Percentiles rank a stretch among this genome's conserved stretches.
phyloP scores from a whole-genome alignment of 441 rosid genomes.

The Erodium trifolium region DNA sequence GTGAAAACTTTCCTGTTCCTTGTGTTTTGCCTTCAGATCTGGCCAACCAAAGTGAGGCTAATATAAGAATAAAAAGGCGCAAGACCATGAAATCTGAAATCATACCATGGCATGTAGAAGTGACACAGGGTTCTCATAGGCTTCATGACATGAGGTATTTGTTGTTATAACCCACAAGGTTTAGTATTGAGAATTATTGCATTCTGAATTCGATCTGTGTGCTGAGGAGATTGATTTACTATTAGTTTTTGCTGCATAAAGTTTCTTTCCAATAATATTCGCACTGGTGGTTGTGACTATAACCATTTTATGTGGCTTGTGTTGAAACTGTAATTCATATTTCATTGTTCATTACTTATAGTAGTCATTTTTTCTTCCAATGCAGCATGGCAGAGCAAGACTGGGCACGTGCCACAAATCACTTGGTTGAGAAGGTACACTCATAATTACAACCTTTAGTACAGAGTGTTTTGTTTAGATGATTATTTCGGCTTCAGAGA shows the following conservation, averaged over 20 bases:
- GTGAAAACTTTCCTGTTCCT: too few species aligned
- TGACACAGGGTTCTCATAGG: slow-evolving; percentile 31
- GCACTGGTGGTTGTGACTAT: neutral
- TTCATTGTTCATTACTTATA: slow-evolving; percentile 5
- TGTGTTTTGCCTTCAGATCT: slow-evolving; percentile 12
- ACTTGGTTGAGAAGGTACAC: slow-evolving; percentile 66
- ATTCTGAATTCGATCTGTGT: neutral
- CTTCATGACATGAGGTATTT: slow-evolving; percentile 45
- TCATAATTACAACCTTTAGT: slow-evolving; percentile 7
- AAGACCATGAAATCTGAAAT: slow-evolving; percentile 33
- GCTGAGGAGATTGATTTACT: neutral
- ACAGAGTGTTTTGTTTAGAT: neutral
- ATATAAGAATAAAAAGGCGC: slow-evolving; percentile 45
- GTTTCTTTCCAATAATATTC: neutral
- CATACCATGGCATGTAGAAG: slow-evolving; percentile 65
- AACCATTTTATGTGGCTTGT: neutral
- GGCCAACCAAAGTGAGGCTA: slow-evolving; percentile 20
- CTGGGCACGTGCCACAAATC: slow-evolving; percentile 62
- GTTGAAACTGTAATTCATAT: neutral
- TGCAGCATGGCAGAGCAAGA: slow-evolving; percentile 60
- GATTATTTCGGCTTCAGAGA: neutral
- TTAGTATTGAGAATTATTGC: neutral
- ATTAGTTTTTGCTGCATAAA: neutral
- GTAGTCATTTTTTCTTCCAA: slow-evolving; percentile 1
- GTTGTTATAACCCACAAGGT: slow-evolving; percentile 13